Evolutionary conservation across 352 stramenopile species (phyloP), one percentile per base, ranked within the genome.

Genomic region (Thalassiosira livingstoniorum): DNA sequence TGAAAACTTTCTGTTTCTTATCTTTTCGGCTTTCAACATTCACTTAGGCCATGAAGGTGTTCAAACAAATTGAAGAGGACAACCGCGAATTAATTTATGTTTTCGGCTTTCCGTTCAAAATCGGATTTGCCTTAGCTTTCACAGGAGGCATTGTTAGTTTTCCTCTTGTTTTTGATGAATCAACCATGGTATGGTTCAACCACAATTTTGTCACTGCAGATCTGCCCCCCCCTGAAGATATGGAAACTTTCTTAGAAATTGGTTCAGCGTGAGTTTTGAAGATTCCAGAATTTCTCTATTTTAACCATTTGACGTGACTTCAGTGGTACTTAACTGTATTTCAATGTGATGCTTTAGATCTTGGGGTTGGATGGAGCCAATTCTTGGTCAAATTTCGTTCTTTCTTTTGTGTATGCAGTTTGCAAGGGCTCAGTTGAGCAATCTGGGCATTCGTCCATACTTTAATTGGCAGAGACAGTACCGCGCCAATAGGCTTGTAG

Each of bases 401-500:
- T 82, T 89, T 60, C 60, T 88, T 15, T 73, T 91, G 62, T 86
- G 71, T 77, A 69, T 90, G 70, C 83, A 90, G 60, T 86, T 86
- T 34, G 65, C 69, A 13, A 82, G 90, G 23, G 64, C 78, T 27
- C 89, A 95, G 72, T 80, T 94, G n/a, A 31, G 87, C 47, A 95
- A 94, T 75, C 65, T 95, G 31, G 91, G 91, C 10, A 88, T 94
- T 39, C 69, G 85, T 42, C 88, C 90, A 0, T 93, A 91, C 72
- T 93, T 88, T 23, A 47, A 67, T 66, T 82, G 71, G 53, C 43
- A 92, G 45, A 85, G 86, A 31, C 39, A 82, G 42, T 66, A 31
- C 21, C 66, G 87, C 18, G 81, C 80, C 4, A 23, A 82, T 57
- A 47, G 31, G 25, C 62, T 93, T 37, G 75, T 79, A 2, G 31